Conservation (phyloP, 371 early-diverging fungal genomes). For the Dentiscutata heterogama region DNA sequence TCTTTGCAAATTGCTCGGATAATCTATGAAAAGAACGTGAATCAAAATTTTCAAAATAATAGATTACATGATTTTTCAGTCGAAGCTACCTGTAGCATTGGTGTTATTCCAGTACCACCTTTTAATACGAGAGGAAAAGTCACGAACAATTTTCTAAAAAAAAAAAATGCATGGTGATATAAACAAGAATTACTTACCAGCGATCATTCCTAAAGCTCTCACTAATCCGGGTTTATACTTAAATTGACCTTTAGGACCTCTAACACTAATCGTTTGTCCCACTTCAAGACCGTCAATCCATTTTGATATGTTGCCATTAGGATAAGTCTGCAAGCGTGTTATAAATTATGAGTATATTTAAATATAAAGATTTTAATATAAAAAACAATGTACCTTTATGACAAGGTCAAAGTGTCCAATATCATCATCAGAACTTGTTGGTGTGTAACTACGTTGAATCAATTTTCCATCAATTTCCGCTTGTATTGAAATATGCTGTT, state of each 20-base stretch:
- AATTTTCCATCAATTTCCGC: constrained; percentile 89
- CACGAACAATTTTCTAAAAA: constrained; percentile 12
- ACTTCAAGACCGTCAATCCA: constrained; percentile 75
- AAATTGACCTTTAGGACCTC: constrained; percentile 95
- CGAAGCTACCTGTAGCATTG: constrained; percentile 85
- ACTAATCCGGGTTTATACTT: constrained; percentile 87
- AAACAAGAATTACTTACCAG: constrained; percentile 60
- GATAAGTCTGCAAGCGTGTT: constrained; percentile 72
- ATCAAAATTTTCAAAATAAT: neutral
- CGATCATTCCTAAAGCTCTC: constrained; percentile 90
- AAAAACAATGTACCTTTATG: constrained; percentile 82
- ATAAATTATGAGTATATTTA: neutral
- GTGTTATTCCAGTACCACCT: constrained; percentile 91
- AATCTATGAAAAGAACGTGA: constrained; percentile 58
- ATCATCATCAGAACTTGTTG: constrained; percentile 87
- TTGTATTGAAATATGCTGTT: constrained; percentile 89
- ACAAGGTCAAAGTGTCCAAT: constrained; percentile 90
- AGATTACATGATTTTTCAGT: neutral
- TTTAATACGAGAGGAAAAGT: neutral
- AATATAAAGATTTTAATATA: neutral
- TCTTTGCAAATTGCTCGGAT: constrained; percentile 85
- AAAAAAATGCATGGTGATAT: neutral
- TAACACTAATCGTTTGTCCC: constrained; percentile 85
- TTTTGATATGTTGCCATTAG: constrained; percentile 87
- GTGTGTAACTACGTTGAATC: constrained; percentile 93